Evolutionary conservation across 106 monocot species (phyloP), one percentile per base, ranked within the genome.

Genomic region (Dioscorea zingiberensis): DNA sequence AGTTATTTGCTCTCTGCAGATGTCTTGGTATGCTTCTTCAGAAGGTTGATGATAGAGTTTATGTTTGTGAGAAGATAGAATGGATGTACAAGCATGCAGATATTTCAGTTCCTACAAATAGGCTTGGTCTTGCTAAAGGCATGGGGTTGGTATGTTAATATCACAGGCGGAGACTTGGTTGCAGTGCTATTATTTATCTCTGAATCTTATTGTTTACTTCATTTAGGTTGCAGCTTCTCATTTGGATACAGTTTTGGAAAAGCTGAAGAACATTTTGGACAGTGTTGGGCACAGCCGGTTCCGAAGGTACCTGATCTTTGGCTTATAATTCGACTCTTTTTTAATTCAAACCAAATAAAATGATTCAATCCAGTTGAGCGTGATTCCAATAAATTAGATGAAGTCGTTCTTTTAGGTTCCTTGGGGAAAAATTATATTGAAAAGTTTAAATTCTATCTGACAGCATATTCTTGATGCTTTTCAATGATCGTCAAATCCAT

Each of bases 41-140:
- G 69, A 97, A 97, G 68, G 85, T 97, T 75, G 92, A 97, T 89
- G 88, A 97, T 67, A 80, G 81, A 54, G 25, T 64, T 47, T 97
- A 81, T 80, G 92, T 97, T 62, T 77, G 58, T 71, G 83, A 91
- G 17, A 97, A 92, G 67, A 97, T 97, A 69, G 86, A 97, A 24
- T 83, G 78, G 77, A 97, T 97, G 91, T 97, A 89, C 68, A 82
- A 71, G 68, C 73, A 89, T 66, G 91, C 92, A 54, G 75, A 86
- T 64, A 88, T 92, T 63, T 88, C 83, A 47, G 69, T 86, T 30
- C 88, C 91, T 70, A 72, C 79, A 62, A 98, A 98, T 77, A 83
- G 92, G 75, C 81, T 98, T 71, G 92, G 97, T 51, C 86, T 98
- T 69, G 92, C 92, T 26, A 92, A 98, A 74, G 97, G 92, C 70